A percentile compares a stretch with the other conserved stretches of the same genome.
Conservation (phyloP, 352 stramenopile genomes). For the Peronospora farinosa region DNA sequence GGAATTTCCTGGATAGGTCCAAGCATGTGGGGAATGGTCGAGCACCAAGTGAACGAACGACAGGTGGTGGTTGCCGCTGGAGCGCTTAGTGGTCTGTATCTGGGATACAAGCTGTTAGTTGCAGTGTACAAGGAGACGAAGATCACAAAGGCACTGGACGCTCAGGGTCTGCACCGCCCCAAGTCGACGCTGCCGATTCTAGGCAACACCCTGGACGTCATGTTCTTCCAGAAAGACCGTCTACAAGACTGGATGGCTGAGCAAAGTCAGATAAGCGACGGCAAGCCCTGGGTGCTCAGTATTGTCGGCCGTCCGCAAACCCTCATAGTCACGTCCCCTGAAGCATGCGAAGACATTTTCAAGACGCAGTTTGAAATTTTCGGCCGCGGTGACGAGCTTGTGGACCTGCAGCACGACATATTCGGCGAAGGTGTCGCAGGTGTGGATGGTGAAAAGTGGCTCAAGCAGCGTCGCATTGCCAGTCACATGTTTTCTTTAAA, state of each 20-base stretch:
- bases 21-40: slow-evolving; percentile 25
- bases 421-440: slow-evolving; percentile 49
- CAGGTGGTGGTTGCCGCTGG: slow-evolving; percentile 16
- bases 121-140: slow-evolving; percentile 29
- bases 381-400: slow-evolving; percentile 19
- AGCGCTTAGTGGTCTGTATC: slow-evolving; percentile 18
- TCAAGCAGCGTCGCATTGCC: slow-evolving; percentile 44
- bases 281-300: slow-evolving; percentile 43
- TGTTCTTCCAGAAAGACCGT: slow-evolving; percentile 33
- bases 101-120: slow-evolving; percentile 24
- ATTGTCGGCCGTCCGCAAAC: slow-evolving; percentile 26
- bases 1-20: background rate
- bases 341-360: slow-evolving; percentile 27
- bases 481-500: slow-evolving; percentile 66
- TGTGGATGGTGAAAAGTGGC: slow-evolving; percentile 39
- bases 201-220: slow-evolving; percentile 32
- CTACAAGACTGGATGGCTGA: slow-evolving; percentile 55
- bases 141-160: slow-evolving; percentile 25
- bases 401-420: slow-evolving; percentile 28
- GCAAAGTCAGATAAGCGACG: slow-evolving; percentile 28
- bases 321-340: slow-evolving; percentile 34
- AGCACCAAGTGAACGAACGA: slow-evolving; percentile 27
- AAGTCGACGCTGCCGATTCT: slow-evolving; percentile 31
- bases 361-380: slow-evolving; percentile 51
- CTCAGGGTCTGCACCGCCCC: slow-evolving; percentile 21